Conservation (phyloP, 1,284 basidiomycete genomes). For the Sphagnurus paluster region DNA sequence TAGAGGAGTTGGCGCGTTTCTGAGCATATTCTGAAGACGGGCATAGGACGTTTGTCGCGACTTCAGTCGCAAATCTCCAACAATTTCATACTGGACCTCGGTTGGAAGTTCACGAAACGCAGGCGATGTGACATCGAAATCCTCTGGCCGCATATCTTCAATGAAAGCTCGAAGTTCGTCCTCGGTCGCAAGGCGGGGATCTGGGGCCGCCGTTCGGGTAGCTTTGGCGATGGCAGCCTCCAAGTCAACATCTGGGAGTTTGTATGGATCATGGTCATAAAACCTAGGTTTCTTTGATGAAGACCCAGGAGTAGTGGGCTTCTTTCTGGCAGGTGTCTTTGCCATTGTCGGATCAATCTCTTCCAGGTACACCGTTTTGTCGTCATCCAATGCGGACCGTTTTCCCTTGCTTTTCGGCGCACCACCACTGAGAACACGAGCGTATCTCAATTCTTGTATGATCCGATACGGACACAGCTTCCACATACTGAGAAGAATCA, state of each 20-base stretch:
- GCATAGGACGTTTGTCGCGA: slow-evolving; percentile 93
- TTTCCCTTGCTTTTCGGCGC: slow-evolving; percentile 43
- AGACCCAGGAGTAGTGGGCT: slow-evolving; percentile 32
- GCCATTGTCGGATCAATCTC: slow-evolving; percentile 68
- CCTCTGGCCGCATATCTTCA: slow-evolving; percentile 89
- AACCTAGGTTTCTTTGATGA: slow-evolving; percentile 63
- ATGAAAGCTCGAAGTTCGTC: slow-evolving; percentile 90
- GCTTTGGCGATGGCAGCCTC: slow-evolving; percentile 60
- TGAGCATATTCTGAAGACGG: slow-evolving; percentile 90
- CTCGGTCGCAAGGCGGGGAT: slow-evolving; percentile 91
- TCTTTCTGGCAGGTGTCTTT: slow-evolving; percentile 50
- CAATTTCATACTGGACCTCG: slow-evolving; percentile 97
- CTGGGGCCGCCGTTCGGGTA: slow-evolving; percentile 61
- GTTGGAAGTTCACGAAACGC: slow-evolving; percentile 94
- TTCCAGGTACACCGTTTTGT: slow-evolving; percentile 82
- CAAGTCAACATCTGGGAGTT: slow-evolving; percentile 73
- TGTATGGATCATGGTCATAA: slow-evolving; percentile 83
- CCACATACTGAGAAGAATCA: slow-evolving; percentile 26
- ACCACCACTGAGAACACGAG: neutral
- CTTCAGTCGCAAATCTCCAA: slow-evolving; percentile 92
- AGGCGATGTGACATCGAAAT: slow-evolving; percentile 85
- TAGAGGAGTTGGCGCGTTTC: slow-evolving; percentile 77
- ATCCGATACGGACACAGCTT: neutral
- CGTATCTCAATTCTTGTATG: neutral
- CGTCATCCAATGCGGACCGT: slow-evolving; percentile 47